Percentiles rank a stretch among this genome's conserved stretches.
These are phyloP conservation scores for Dendrobium catenatum DNA, from an alignment of 106 monocot genomes.

Conservation along the genomic window DNA sequence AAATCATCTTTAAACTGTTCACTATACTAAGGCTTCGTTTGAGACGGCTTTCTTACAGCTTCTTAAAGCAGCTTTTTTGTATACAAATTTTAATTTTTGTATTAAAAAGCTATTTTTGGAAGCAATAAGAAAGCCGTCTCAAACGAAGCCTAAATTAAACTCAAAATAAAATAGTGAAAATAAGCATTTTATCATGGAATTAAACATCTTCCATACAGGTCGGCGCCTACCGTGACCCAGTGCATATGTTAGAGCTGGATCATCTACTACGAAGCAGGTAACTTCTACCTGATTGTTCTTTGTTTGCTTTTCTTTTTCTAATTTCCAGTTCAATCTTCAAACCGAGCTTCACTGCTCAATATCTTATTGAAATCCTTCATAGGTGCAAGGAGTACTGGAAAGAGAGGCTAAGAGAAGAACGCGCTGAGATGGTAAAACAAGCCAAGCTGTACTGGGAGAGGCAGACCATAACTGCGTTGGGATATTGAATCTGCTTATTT, in stretches of 20 bases:
- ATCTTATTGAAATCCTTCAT: neutral
- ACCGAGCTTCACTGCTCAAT: neutral
- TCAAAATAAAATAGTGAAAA: too few species aligned
- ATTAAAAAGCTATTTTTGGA: too few species aligned
- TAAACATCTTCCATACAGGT: slow-evolving; percentile 20
- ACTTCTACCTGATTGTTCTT: neutral
- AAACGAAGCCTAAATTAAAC: too few species aligned
- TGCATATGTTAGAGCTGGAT: slow-evolving; percentile 63
- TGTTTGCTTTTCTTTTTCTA: neutral
- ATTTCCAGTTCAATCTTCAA: neutral
- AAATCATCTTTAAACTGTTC: too few species aligned
- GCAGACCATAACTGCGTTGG: slow-evolving; percentile 41
- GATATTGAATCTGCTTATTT: slow-evolving; percentile 13
- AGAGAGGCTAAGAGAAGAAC: slow-evolving; percentile 50
- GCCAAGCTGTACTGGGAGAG: slow-evolving; percentile 51
- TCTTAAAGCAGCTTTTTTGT: too few species aligned
- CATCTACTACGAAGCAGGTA: slow-evolving; percentile 63
- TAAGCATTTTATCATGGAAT: neutral
- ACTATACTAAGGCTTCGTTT: too few species aligned
- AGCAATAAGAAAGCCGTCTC: too few species aligned
- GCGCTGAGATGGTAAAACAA: slow-evolving; percentile 61
- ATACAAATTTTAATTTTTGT: too few species aligned
- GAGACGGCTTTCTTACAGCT: too few species aligned
- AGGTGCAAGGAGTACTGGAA: slow-evolving; percentile 66
- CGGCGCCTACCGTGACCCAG: slow-evolving; percentile 41